Conservation (phyloP, 495 filamentous ascomycete species). For the Penicillium robsamsonii region DNA sequence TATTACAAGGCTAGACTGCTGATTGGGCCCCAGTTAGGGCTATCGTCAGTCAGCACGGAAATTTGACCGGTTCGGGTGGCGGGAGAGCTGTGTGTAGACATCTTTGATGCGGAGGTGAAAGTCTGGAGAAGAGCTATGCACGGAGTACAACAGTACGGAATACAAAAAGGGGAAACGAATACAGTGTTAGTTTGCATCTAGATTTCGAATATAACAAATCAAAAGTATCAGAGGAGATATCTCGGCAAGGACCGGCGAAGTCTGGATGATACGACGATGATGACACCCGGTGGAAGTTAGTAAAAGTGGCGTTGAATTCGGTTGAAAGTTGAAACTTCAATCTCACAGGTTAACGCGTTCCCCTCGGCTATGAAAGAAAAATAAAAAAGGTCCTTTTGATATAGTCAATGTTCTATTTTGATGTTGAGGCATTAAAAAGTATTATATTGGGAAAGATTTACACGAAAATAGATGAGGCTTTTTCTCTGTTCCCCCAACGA, state of each 20-base stretch:
- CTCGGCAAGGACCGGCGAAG: constrained; percentile 25
- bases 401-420: not conserved
- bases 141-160: not conserved
- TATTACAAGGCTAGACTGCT: constrained; percentile 23
- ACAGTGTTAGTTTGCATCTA: not conserved
- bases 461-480: constrained; percentile 20
- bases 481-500: constrained; percentile 29
- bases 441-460: not conserved
- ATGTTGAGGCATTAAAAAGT: constrained; percentile 11
- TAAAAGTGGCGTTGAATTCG: constrained; percentile 21
- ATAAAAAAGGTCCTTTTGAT: not conserved
- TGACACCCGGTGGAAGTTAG: constrained; percentile 19
- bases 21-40: constrained; percentile 17
- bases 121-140: constrained; percentile 5
- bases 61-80: constrained; percentile 3
- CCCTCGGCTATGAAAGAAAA: constrained; percentile 10
- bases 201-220: constrained; percentile 4
- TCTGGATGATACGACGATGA: constrained; percentile 34
- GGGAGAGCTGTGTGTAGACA: not conserved
- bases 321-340: not conserved
- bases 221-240: not conserved
- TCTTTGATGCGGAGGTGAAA: constrained; percentile 6
- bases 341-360: constrained; percentile 6
- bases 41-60: not conserved
- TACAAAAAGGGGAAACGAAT: not conserved